phyloP scores from a whole-genome alignment of 495 filamentous ascomycete species.

The Hypoxylon cercidicola region DNA sequence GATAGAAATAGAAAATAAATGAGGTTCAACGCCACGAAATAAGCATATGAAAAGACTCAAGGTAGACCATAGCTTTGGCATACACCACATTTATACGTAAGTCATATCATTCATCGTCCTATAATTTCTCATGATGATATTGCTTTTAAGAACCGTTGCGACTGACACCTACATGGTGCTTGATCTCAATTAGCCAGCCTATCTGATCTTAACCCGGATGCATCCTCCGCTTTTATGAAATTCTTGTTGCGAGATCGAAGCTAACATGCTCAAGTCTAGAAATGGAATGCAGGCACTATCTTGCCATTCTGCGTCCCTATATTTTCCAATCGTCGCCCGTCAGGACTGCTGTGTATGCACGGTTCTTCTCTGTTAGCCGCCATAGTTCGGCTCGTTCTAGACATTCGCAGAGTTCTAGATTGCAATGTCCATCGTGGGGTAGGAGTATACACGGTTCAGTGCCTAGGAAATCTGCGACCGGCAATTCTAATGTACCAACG shows the following conservation, averaged over 20 bases:
- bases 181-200: conserved; percentile 67
- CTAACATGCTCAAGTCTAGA: conserved; percentile 32
- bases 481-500: neutral
- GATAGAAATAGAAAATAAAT: conserved; percentile 9
- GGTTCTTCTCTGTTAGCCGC: conserved; percentile 34
- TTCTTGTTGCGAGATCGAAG: neutral
- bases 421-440: neutral
- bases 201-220: conserved; percentile 62
- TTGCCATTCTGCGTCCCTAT: conserved; percentile 66
- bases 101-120: neutral
- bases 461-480: conserved; percentile 3
- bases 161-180: conserved; percentile 74
- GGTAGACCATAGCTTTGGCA: too few species aligned
- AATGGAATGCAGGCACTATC: conserved; percentile 52
- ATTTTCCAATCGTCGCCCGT: conserved; percentile 51
- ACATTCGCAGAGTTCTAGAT: neutral
- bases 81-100: neutral
- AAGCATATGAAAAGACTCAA: too few species aligned
- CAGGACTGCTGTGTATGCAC: conserved; percentile 34
- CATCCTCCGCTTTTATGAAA: conserved; percentile 17
- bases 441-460: conserved; percentile 17
- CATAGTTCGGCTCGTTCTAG: conserved; percentile 7
- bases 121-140: conserved; percentile 55
- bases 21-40: too few species aligned
- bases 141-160: conserved; percentile 89